These are phyloP conservation scores for Amniculicola lignicola DNA, from an alignment of 495 filamentous ascomycete genomes.

Conservation along the genomic window DNA sequence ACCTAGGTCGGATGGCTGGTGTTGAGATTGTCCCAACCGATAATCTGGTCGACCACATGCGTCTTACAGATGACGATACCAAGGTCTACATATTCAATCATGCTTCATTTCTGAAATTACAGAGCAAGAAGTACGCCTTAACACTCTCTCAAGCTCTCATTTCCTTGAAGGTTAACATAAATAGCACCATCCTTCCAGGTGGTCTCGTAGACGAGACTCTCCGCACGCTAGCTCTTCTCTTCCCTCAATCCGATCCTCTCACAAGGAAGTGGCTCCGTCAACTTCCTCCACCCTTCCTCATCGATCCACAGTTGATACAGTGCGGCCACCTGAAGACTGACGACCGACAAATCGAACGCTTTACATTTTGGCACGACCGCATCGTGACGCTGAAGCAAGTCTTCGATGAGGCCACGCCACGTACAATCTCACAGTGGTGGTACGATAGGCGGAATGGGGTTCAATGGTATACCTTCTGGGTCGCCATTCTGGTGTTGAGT, in stretches of 20 bases:
- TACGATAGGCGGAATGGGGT: constrained; percentile 49
- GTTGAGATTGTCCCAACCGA: constrained; percentile 45
- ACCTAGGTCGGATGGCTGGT: constrained; percentile 43
- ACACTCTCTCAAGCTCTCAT: no score
- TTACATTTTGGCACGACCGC: constrained; percentile 51
- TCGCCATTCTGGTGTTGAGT: constrained; percentile 47
- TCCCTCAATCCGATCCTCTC: constrained; percentile 39
- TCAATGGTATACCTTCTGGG: constrained; percentile 58
- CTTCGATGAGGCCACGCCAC: constrained; percentile 52
- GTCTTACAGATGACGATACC: constrained; percentile 42
- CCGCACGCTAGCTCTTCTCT: constrained; percentile 46
- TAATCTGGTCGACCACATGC: constrained; percentile 49
- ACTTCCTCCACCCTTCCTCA: not conserved
- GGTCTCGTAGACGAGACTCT: constrained; percentile 48
- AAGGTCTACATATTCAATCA: constrained; percentile 48
- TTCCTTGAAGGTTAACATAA: not conserved
- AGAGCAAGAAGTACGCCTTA: constrained; percentile 25
- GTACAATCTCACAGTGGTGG: constrained; percentile 51
- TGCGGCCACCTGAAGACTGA: constrained; percentile 37
- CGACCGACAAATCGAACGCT: constrained; percentile 47
- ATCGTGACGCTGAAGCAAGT: constrained; percentile 51
- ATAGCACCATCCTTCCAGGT: constrained; percentile 35
- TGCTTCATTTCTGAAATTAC: constrained; percentile 40
- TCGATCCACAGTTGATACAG: not conserved
- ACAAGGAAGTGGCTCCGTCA: constrained; percentile 15